Conservation (phyloP, 1,139 yeast genomes). For the Debaryomyces coudertii region DNA sequence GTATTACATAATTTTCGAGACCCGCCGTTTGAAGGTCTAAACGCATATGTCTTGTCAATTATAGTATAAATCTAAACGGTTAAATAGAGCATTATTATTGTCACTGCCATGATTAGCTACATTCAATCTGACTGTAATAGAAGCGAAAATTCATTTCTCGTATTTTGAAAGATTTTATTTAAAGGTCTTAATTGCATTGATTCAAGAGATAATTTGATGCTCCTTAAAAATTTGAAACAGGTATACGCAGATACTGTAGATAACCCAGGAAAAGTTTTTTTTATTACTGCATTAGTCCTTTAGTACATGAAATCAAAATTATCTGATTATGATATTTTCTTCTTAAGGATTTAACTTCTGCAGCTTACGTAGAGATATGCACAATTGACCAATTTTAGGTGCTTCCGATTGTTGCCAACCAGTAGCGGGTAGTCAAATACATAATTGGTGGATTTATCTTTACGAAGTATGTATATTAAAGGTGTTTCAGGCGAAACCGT, state of each 20-base stretch:
- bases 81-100: background rate
- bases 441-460: background rate
- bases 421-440: background rate
- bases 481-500: background rate
- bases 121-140: background rate
- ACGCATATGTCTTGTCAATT: background rate
- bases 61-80: background rate
- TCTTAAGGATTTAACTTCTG: background rate
- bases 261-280: background rate
- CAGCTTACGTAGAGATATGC: background rate
- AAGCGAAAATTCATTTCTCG: background rate
- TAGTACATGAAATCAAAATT: background rate
- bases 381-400: background rate
- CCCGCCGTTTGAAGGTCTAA: background rate
- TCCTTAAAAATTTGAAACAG: background rate
- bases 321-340: background rate
- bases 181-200: background rate
- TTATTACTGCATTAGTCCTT: background rate
- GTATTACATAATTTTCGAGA: background rate
- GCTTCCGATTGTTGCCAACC: background rate
- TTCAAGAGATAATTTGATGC: background rate
- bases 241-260: background rate
- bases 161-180: background rate
- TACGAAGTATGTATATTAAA: no score
- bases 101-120: constrained; percentile 1